Conservation (phyloP, 768 basidiomycete genomes). For the Dentipellis fragilis region DNA sequence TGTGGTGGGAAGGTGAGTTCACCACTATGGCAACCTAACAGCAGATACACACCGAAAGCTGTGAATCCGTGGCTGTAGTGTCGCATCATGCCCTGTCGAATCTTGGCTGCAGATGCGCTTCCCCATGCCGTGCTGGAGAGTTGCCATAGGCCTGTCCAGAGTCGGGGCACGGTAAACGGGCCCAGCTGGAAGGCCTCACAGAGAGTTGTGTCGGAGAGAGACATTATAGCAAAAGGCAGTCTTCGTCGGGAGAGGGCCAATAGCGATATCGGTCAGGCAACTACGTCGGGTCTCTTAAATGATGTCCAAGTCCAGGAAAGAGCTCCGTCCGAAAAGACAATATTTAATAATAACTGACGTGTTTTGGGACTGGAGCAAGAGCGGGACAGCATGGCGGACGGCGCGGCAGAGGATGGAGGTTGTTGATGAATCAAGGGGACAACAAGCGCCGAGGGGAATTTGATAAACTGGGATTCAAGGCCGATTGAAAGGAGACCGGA, state of each 20-base stretch:
- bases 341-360: background rate
- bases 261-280: background rate
- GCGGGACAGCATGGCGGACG: no score
- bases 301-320: background rate
- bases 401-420: background rate
- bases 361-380: no score
- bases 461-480: background rate
- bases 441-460: background rate
- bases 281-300: background rate
- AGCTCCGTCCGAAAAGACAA: background rate
- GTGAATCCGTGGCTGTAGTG: constrained; percentile 54
- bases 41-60: constrained; percentile 41
- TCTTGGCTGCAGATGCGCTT: constrained; percentile 51
- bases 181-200: constrained; percentile 44
- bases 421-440: background rate
- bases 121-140: constrained; percentile 84
- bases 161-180: constrained; percentile 44
- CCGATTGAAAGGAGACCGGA: background rate
- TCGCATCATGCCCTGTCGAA: constrained; percentile 57
- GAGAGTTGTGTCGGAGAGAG: background rate
- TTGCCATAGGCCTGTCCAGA: constrained; percentile 81
- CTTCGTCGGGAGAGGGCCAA: background rate
- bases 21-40: background rate
- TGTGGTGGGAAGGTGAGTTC: constrained; percentile 16
- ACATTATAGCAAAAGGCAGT: background rate